Percentiles rank a stretch among this genome's conserved stretches.
phyloP scores from a whole-genome alignment of 768 basidiomycete genomes.

The Russula sp. region DNA sequence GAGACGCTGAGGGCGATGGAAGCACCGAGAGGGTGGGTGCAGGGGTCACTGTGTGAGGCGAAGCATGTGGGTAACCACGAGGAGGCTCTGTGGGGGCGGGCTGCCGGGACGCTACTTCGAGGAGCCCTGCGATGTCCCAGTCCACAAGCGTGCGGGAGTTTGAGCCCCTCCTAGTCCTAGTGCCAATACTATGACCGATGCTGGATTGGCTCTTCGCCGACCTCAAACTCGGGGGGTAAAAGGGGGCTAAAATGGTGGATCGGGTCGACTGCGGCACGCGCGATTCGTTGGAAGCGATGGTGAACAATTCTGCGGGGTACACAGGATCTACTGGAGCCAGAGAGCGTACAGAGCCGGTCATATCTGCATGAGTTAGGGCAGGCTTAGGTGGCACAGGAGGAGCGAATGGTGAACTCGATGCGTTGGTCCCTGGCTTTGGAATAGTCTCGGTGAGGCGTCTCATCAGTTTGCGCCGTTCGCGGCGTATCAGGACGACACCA shows the following conservation, averaged over 20 bases:
- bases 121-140: conserved; percentile 20
- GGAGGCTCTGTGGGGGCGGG: background rate
- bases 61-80: background rate
- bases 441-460: too few species aligned
- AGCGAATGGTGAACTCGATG: background rate
- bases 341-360: background rate
- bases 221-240: background rate
- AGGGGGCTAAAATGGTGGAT: conserved; percentile 9
- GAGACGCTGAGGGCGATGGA: background rate
- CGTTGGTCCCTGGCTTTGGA: background rate
- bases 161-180: background rate
- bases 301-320: conserved; percentile 6
- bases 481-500: background rate
- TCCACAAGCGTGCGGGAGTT: conserved; percentile 1
- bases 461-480: conserved; percentile 4
- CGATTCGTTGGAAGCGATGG: background rate
- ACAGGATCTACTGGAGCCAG: conserved; percentile 4
- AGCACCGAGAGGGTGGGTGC: background rate
- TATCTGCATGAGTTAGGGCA: background rate
- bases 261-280: background rate
- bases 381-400: background rate
- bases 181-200: background rate
- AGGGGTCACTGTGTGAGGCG: background rate
- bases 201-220: background rate
- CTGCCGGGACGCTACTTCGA: conserved; percentile 11